These are phyloP conservation scores for Thermothelomyces thermophilus DNA, from an alignment of 2,329 filamentous ascomycete species.

Conservation along the genomic window DNA sequence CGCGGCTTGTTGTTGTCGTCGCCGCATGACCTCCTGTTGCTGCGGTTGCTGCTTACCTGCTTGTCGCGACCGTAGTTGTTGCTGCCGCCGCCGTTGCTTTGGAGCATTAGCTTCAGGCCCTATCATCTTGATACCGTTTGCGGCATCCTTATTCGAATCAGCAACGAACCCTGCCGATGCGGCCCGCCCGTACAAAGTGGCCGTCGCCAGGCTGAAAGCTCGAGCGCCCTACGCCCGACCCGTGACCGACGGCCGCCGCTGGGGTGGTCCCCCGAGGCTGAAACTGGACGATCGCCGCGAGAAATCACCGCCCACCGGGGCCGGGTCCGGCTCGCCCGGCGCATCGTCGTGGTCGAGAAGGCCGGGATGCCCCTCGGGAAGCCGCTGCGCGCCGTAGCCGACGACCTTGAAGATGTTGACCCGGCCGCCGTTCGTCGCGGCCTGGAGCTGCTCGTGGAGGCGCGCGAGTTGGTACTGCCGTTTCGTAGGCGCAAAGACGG, in stretches of 20 bases:
- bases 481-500: constrained; percentile 53
- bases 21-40: too few species aligned
- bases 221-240: constrained; percentile 37
- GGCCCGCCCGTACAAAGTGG: neutral
- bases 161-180: neutral
- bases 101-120: neutral
- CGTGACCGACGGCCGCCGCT: constrained; percentile 41
- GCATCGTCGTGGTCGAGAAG: constrained; percentile 48
- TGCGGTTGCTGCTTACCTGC: too few species aligned
- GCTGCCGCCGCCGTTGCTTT: neutral
- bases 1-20: neutral
- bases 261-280: constrained; percentile 35
- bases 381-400: constrained; percentile 49
- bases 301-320: constrained; percentile 30
- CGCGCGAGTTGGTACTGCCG: constrained; percentile 57
- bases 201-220: constrained; percentile 8
- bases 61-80: neutral
- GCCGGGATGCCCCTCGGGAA: constrained; percentile 44
- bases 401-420: constrained; percentile 59
- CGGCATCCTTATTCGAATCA: too few species aligned
- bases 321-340: constrained; percentile 49
- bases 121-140: neutral
- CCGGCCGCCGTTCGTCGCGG: constrained; percentile 58
- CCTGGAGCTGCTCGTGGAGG: constrained; percentile 58
- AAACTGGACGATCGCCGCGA: constrained; percentile 42